Conservation (phyloP, 2,329 filamentous ascomycete species). For the Dichotomopilus funicola region DNA sequence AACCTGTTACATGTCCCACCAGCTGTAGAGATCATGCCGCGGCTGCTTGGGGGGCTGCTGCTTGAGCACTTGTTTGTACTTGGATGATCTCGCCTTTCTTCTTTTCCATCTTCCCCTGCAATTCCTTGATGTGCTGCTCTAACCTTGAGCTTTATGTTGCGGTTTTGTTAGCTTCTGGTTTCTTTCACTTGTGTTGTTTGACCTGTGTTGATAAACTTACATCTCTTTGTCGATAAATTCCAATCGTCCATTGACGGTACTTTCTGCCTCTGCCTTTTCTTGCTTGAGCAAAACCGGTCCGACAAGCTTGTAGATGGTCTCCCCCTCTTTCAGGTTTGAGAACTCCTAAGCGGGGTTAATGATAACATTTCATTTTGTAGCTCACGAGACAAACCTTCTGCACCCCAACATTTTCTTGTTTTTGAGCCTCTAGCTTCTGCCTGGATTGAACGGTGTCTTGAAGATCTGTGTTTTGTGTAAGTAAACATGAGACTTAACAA, state of each 20-base stretch:
- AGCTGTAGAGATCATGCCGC: constrained; percentile 23
- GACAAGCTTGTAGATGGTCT: constrained; percentile 92
- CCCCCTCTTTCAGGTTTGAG: constrained; percentile 65
- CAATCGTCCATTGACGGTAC: constrained; percentile 82
- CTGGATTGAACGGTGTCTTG: constrained; percentile 68
- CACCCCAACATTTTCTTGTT: constrained; percentile 85
- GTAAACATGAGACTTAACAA: background rate
- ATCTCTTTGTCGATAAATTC: constrained; percentile 94
- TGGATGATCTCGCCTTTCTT: constrained; percentile 56
- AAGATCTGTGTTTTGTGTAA: constrained; percentile 54
- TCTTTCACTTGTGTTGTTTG: background rate
- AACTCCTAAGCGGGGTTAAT: constrained; percentile 59
- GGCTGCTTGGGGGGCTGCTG: constrained; percentile 26
- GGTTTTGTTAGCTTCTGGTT: constrained; percentile 1
- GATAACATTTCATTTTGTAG: no score
- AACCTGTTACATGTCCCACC: background rate
- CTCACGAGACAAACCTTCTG: constrained; percentile 58
- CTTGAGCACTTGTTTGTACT: constrained; percentile 45
- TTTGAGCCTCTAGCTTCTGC: constrained; percentile 89
- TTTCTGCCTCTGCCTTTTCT: constrained; percentile 81
- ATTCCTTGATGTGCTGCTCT: constrained; percentile 49
- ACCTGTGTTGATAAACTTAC: constrained; percentile 44
- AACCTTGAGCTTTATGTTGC: constrained; percentile 27
- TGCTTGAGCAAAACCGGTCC: constrained; percentile 93
- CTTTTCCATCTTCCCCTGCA: constrained; percentile 50